These are phyloP conservation scores for Melanomma pulvis-pyrius DNA, from an alignment of 495 filamentous ascomycete species.

Conservation along the genomic window DNA sequence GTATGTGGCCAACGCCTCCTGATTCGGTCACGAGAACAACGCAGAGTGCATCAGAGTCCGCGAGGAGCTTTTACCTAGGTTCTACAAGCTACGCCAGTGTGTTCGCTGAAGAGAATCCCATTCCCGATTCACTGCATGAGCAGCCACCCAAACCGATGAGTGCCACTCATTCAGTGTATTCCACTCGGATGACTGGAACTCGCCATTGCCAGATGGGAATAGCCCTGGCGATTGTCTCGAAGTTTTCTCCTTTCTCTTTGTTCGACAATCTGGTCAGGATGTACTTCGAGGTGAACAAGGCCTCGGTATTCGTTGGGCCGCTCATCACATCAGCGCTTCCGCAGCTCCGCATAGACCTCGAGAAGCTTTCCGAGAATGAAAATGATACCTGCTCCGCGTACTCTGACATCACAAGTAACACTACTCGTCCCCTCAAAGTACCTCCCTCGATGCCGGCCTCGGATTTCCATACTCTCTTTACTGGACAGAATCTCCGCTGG, in stretches of 20 bases:
- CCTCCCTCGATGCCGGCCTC: conserved; percentile 21
- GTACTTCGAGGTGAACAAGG: conserved; percentile 29
- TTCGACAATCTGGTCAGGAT: conserved; percentile 14
- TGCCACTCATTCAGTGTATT: conserved; percentile 7
- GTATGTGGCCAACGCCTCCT: conserved; percentile 18
- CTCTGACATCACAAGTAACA: conserved; percentile 28
- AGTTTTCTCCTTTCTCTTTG: conserved; percentile 22
- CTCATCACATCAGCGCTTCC: conserved; percentile 25
- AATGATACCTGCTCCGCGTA: background rate
- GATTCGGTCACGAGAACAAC: conserved; percentile 10
- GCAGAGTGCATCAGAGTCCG: conserved; percentile 6
- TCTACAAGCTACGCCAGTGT: conserved; percentile 35
- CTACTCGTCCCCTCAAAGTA: conserved; percentile 23
- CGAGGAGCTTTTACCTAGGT: conserved; percentile 20
- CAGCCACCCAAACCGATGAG: conserved; percentile 5
- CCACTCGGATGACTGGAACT: conserved; percentile 8
- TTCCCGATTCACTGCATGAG: conserved; percentile 28
- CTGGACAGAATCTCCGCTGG: conserved; percentile 34
- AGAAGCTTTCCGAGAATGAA: conserved; percentile 4
- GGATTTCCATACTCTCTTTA: conserved; percentile 31
- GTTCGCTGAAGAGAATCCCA: conserved; percentile 25
- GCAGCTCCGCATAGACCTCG: conserved; percentile 26
- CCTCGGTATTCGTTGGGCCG: conserved; percentile 19
- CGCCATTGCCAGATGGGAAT: conserved; percentile 19
- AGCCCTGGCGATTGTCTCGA: conserved; percentile 15